Percentiles rank a stretch among this genome's conserved stretches.
phyloP scores from a whole-genome alignment of 164 flowering plant genomes.

The Brasenia schreberi region DNA sequence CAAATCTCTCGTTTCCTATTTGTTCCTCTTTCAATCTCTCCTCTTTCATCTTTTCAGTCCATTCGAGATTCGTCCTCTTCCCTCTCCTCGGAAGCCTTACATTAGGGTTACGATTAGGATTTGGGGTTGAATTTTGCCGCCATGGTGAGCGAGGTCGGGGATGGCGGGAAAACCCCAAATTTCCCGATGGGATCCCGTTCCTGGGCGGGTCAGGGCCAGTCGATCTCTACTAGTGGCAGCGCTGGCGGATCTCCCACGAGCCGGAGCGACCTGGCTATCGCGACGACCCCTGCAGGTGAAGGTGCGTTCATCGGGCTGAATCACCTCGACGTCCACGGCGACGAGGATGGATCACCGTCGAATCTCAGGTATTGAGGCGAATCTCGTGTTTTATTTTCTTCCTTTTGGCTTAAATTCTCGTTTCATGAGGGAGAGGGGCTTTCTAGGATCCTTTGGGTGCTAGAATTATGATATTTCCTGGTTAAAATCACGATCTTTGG shows the following conservation, averaged over 20 bases:
- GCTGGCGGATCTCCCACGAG: conserved; percentile 70
- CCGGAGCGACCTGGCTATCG: conserved; percentile 37
- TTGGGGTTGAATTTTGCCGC: neutral
- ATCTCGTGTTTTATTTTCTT: neutral
- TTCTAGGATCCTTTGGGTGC: too few relatives aligned
- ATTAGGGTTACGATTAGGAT: too few relatives aligned
- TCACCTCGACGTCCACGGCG: conserved; percentile 62
- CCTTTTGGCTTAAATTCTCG: neutral
- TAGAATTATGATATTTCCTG: too few relatives aligned
- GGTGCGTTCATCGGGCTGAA: conserved; percentile 40
- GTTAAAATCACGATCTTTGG: too few relatives aligned
- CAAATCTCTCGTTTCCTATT: too few relatives aligned
- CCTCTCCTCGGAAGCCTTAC: too few relatives aligned
- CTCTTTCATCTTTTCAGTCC: too few relatives aligned
- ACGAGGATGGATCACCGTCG: conserved; percentile 21
- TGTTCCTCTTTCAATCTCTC: too few relatives aligned
- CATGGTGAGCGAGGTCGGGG: neutral
- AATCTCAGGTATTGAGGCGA: neutral
- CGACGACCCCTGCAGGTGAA: conserved; percentile 52
- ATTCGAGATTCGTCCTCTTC: too few relatives aligned
- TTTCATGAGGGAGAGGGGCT: neutral
- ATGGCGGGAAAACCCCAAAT: neutral
- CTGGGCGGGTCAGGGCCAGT: conserved; percentile 71
- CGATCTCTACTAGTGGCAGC: conserved; percentile 87
- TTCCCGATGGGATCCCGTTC: conserved; percentile 31